phyloP scores from a whole-genome alignment of 129 eudicot species.

The Arctium minus region DNA sequence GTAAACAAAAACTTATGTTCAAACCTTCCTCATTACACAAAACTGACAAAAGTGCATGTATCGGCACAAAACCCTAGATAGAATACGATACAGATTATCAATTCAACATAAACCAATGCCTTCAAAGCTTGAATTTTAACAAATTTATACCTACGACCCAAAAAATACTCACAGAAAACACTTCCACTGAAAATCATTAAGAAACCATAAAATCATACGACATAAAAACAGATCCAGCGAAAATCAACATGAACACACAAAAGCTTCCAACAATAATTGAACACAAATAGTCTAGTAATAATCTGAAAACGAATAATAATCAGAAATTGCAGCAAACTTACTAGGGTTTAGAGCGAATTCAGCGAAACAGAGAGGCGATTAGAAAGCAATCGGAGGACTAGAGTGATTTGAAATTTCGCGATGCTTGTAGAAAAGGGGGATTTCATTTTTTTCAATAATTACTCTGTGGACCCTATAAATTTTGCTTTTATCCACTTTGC shows the following conservation, averaged over 20 bases:
- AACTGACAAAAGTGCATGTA: background rate
- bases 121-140: background rate
- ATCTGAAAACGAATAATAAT: background rate
- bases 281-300: background rate
- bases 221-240: background rate
- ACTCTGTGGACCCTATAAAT: background rate
- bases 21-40: background rate
- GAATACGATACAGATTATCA: background rate
- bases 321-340: constrained; percentile 15
- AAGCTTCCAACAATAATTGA: background rate
- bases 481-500: background rate
- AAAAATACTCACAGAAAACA: background rate
- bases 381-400: background rate
- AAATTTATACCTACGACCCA: background rate
- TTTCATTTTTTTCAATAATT: constrained; percentile 1
- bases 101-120: background rate
- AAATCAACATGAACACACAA: background rate
- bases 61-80: constrained; percentile 1
- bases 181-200: background rate
- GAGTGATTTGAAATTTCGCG: background rate
- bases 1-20: background rate
- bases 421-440: background rate
- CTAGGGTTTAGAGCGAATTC: constrained; percentile 28
- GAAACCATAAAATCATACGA: background rate
- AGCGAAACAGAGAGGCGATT: background rate